A percentile compares a stretch with the other conserved stretches of the same genome.
Conservation (phyloP, 169 alveolate genomes). For the Plasmodium knowlesi region DNA sequence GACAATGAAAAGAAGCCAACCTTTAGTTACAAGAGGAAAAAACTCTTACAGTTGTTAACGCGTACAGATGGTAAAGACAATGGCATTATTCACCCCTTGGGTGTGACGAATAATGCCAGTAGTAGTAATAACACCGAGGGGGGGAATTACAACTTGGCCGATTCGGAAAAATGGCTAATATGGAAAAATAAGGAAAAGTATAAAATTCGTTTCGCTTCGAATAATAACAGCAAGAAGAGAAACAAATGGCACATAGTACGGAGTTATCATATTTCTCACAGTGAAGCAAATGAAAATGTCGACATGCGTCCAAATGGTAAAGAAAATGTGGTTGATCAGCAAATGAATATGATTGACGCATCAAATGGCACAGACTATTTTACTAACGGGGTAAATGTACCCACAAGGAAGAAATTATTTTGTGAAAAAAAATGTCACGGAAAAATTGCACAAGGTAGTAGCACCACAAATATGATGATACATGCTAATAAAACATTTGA, state of each 20-base stretch:
- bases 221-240: not conserved
- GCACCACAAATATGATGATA: not conserved
- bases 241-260: constrained; percentile 4
- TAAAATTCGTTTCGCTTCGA: not conserved
- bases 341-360: constrained; percentile 17
- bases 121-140: not conserved
- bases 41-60: not conserved
- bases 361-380: constrained; percentile 11
- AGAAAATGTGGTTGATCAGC: not conserved
- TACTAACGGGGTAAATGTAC: not conserved
- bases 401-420: not conserved
- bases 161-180: not conserved
- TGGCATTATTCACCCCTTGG: not conserved
- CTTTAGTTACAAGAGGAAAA: not conserved
- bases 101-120: not conserved
- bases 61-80: not conserved
- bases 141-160: not conserved
- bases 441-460: not conserved
- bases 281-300: not conserved
- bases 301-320: constrained; percentile 28
- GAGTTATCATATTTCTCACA: not conserved
- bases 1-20: not conserved
- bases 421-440: not conserved
- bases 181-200: not conserved
- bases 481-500: constrained; percentile 26